A percentile compares a stretch with the other conserved stretches of the same genome.
Conservation (phyloP, 148 eudicot genomes). For the Persicaria tinctoria region DNA sequence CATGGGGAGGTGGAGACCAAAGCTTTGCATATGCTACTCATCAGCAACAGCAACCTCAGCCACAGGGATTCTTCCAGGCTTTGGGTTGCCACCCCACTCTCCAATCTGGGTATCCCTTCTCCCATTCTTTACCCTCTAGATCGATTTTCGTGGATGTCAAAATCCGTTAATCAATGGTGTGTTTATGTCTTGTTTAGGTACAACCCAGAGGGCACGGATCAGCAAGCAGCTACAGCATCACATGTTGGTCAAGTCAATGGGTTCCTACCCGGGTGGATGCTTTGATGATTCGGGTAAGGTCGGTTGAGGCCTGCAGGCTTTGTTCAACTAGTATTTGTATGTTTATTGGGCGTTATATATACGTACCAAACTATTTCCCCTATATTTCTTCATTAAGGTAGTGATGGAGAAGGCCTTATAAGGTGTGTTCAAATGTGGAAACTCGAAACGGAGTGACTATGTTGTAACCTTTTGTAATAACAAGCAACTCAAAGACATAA, state of each 20-base stretch:
- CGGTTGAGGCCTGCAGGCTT: background rate
- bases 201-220: conserved; percentile 48
- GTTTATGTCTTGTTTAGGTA: conserved; percentile 32
- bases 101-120: conserved; percentile 54
- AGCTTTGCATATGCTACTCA: conserved; percentile 25
- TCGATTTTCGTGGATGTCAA: too few relatives aligned
- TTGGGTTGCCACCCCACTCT: conserved; percentile 58
- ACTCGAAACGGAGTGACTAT: background rate
- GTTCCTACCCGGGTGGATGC: conserved; percentile 89
- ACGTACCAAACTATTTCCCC: background rate
- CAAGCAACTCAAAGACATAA: conserved; percentile 2
- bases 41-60: conserved; percentile 50
- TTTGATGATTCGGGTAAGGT: conserved; percentile 37
- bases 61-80: conserved; percentile 74
- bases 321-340: background rate
- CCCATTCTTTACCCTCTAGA: background rate
- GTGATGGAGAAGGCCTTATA: background rate
- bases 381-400: background rate
- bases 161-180: background rate
- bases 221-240: conserved; percentile 35
- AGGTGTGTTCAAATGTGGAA: background rate
- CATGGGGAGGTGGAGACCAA: conserved; percentile 58
- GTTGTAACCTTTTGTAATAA: conserved; percentile 12
- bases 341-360: background rate
- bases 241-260: conserved; percentile 54